Base-by-base conservation (phyloP, 345 rosid genomes). In the Populus deltoides region DNA sequence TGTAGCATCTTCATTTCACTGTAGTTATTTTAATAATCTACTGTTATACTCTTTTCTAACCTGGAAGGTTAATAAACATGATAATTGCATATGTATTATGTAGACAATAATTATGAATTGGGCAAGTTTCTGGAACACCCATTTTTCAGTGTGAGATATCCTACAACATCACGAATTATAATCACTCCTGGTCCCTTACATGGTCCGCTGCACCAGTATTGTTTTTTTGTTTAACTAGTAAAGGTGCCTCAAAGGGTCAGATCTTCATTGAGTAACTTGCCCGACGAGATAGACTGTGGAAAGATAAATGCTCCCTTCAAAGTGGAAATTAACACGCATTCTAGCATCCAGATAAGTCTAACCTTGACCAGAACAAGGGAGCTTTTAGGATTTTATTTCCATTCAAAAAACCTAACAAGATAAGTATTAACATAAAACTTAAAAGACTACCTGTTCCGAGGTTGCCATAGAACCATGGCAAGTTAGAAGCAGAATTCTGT, bases 401-500 rank as follows among this genome's bases (percentile, higher is more conserved):
- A 57, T 57, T n/a, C 29, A 57, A 9, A 22, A 22, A n/a, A 57
- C 6, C 63, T n/a, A 8, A 57, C 0, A 57, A n/a, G 5, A 57
- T 57, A 11, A 47, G 17, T 47, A 47, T 57, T 57, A 57, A 57
- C 13, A 9, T 57, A 24, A 57, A 57, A 69, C 41, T 69, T 69
- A 38, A 6, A 69, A 41, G 31, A 36, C 62, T 65, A 93, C 99
- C 93, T 92, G 99, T 80, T 96, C 99, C 77, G 97, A 89, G 75
- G 95, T 92, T 62, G 99, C 97, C 98, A 96, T 96, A 70, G 98
- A 96, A 84, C 99, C 99, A 78, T 96, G 99, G 68, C 99, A 96
- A 68, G 93, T 88, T 75, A 93, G 77, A 76, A 96, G 91, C 78
- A 92, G 84, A 75, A 96, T 93, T 84, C 99, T 91, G 83, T 92